Percentiles rank a stretch among this genome's conserved stretches.
Evolutionary conservation across 441 rosid species (phyloP).

Genomic region (Geranium incanum): DNA sequence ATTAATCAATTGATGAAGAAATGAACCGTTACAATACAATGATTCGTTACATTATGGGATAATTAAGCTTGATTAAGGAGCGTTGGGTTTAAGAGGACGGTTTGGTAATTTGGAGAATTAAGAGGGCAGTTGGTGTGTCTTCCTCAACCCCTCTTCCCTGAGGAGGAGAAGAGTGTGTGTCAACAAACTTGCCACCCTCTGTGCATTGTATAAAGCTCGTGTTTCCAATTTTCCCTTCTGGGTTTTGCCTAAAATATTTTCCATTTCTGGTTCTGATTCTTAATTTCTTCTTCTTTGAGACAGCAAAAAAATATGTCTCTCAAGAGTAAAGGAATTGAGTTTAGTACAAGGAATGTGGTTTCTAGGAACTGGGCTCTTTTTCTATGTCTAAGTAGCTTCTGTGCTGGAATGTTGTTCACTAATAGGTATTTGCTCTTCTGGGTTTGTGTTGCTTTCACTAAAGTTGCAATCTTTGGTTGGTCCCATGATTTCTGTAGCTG

Average conservation of each 20-base stretch:
- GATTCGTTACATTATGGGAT: no score
- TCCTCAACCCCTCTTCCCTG: constrained; percentile 17
- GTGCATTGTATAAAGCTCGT: not conserved
- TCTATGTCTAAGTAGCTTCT: constrained; percentile 37
- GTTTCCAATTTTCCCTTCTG: not conserved
- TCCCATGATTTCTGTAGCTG: not conserved
- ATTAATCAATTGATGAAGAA: no score
- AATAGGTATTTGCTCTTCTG: constrained; percentile 41
- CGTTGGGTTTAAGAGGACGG: constrained; percentile 12
- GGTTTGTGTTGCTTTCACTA: constrained; percentile 2
- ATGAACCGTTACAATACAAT: no score
- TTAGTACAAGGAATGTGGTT: constrained; percentile 34
- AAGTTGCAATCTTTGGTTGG: constrained; percentile 11
- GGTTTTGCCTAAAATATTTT: no score
- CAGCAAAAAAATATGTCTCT: constrained; percentile 30
- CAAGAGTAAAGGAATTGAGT: constrained; percentile 50
- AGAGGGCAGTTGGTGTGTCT: constrained; percentile 25
- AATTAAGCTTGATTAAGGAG: no score
- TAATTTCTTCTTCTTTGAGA: no score
- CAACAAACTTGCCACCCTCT: not conserved
- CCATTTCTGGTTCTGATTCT: no score
- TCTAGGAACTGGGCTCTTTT: constrained; percentile 45
- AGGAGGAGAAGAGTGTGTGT: constrained; percentile 17
- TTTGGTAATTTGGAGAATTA: constrained; percentile 19
- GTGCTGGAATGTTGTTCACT: constrained; percentile 49